These are phyloP conservation scores for Biscutella laevigata DNA, from an alignment of 441 rosid species.

Conservation along the genomic window DNA sequence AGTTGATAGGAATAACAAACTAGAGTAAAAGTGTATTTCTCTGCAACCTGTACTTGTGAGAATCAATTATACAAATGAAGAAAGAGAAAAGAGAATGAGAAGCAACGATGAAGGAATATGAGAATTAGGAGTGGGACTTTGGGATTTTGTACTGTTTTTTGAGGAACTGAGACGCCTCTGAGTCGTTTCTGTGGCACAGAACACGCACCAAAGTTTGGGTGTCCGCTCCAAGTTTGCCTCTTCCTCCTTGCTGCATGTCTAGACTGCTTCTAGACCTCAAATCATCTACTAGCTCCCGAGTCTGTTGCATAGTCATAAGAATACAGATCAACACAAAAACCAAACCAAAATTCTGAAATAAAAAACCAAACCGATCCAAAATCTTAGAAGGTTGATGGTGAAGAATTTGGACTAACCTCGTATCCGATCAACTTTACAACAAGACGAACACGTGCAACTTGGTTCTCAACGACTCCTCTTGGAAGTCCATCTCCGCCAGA, in stretches of 20 bases:
- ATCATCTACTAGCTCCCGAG: slow-evolving; percentile 71
- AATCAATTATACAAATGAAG: slow-evolving; percentile 14
- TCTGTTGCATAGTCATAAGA: slow-evolving; percentile 36
- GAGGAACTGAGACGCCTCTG: slow-evolving; percentile 82
- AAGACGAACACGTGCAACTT: slow-evolving; percentile 70
- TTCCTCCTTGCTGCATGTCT: slow-evolving; percentile 47
- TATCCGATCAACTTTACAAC: slow-evolving; percentile 68
- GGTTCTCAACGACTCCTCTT: slow-evolving; percentile 92
- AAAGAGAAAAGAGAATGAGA: neutral
- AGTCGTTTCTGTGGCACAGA: slow-evolving; percentile 70
- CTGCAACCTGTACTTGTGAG: slow-evolving; percentile 17
- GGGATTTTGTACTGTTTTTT: slow-evolving; percentile 95
- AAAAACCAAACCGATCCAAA: too few relatives aligned
- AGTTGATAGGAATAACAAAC: too few relatives aligned
- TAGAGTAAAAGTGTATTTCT: neutral
- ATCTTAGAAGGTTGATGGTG: too few relatives aligned
- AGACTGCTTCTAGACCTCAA: slow-evolving; percentile 54
- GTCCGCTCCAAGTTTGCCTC: slow-evolving; percentile 70
- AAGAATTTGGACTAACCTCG: slow-evolving; percentile 74
- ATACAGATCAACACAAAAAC: neutral
- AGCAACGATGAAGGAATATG: neutral
- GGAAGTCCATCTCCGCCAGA: slow-evolving; percentile 99
- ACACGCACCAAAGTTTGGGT: slow-evolving; percentile 69
- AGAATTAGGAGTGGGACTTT: slow-evolving; percentile 42
- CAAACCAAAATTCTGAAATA: neutral